Base-by-base conservation (phyloP, 164 flowering plant genomes). In the Vitis amurensis region DNA sequence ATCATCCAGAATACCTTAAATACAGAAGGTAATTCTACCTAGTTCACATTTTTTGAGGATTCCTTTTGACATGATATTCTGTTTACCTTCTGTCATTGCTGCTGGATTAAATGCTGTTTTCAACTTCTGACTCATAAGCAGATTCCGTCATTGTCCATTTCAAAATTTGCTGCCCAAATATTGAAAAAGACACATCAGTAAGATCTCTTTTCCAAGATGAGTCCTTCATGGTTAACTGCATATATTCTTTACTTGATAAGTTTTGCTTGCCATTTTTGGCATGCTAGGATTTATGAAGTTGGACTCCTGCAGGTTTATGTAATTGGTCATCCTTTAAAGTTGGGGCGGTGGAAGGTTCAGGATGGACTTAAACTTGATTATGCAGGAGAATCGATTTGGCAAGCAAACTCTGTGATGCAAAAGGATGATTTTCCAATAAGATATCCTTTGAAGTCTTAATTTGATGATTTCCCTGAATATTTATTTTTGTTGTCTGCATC, bases 301-400 rank as follows among this genome's bases (percentile, higher is more conserved):
- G 17, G 14, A 55, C 16, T 63, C 12, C 17, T 76, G 71, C 84
- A 95, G 98, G 84, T 93, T 52, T 84, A 77, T 82, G 98, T 95
- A 74, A 76, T 84, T 64, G 99, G 99, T 51, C 89, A 83, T 81
- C 61, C 84, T 48, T 3, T 72, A 56, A 83, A 79, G 72, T 73
- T 95, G 80, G 99, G 99, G 69, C 72, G 74, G 15, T 95, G 99
- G 99, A 91, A 89, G 74, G 73, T 81, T 71, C 82, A 85, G 66
- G 85, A 81, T 80, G 96, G 88, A 19, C 87, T 90, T 73, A 84
- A 85, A 69, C 97, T 93, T 71, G 73, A 71, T 73, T 85, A 89
- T 80, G 85, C 84, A 31, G 97, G 97, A 71, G 94, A 89, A 50
- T 89, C 85, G 6, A 64, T 84, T 30, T 95, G 98, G 98, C 84